Conservation (phyloP, 192 early-diverging fungal species). For the Allomyces macrogynus region DNA sequence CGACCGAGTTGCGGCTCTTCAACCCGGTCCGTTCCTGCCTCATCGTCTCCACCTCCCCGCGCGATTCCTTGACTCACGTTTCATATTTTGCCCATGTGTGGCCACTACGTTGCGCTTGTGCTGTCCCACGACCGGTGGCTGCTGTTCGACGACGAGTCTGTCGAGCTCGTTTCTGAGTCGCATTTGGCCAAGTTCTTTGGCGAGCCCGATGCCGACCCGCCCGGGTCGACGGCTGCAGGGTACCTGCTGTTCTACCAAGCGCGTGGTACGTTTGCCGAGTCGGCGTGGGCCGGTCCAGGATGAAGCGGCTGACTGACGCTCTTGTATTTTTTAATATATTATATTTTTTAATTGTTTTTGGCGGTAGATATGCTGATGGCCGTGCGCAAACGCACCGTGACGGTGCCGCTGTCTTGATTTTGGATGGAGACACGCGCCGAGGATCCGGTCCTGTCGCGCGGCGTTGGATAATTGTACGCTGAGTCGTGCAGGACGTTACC, state of each 20-base stretch:
- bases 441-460: no score
- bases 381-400: no score
- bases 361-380: no score
- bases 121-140: slow-evolving; percentile 74
- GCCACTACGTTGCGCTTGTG: slow-evolving; percentile 86
- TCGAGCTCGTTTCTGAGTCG: slow-evolving; percentile 35
- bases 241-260: slow-evolving; percentile 68
- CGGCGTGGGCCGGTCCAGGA: no score
- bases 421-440: no score
- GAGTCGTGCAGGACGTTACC: no score
- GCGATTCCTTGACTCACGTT: not conserved
- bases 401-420: no score
- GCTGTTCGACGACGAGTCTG: slow-evolving; percentile 88
- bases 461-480: no score
- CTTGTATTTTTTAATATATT: no score
- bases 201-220: slow-evolving; percentile 33
- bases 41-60: no score
- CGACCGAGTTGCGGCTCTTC: slow-evolving; percentile 78
- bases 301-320: no score
- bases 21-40: slow-evolving; percentile 42
- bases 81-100: slow-evolving; percentile 78
- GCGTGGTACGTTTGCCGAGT: not conserved
- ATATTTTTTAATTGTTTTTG: no score
- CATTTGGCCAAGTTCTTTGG: slow-evolving; percentile 66
- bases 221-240: slow-evolving; percentile 20